These are phyloP conservation scores for Vanilla planifolia DNA, from an alignment of 106 monocot species.

Conservation along the genomic window DNA sequence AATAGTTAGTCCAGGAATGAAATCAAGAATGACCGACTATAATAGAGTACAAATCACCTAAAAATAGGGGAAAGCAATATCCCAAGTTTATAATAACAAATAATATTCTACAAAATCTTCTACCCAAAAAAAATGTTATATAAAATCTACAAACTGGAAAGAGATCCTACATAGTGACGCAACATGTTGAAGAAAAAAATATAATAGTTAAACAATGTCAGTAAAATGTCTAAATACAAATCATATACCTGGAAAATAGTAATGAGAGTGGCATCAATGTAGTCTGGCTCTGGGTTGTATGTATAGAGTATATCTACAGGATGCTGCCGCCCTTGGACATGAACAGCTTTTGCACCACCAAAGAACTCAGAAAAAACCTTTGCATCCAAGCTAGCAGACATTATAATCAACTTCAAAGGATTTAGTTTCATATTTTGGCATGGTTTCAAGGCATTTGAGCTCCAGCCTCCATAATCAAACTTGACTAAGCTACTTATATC, in stretches of 20 bases:
- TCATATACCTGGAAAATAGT: slow-evolving; percentile 78
- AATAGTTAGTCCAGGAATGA: too few relatives aligned
- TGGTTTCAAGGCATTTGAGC: slow-evolving; percentile 17
- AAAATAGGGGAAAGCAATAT: too few relatives aligned
- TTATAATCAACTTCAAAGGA: slow-evolving; percentile 85
- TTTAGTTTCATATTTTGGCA: slow-evolving; percentile 31
- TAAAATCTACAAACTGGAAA: background rate
- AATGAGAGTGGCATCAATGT: slow-evolving; percentile 72
- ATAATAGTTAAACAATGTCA: background rate
- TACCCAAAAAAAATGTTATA: background rate
- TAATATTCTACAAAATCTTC: background rate
- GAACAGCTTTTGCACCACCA: slow-evolving; percentile 84
- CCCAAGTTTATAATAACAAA: background rate
- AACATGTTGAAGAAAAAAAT: background rate
- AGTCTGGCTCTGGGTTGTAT: slow-evolving; percentile 70
- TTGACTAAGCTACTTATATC: slow-evolving; percentile 11
- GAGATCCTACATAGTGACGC: background rate
- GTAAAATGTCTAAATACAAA: too few relatives aligned
- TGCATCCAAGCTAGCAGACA: slow-evolving; percentile 98
- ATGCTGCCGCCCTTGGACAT: slow-evolving; percentile 78
- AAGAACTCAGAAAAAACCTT: slow-evolving; percentile 85
- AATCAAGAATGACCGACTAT: too few relatives aligned
- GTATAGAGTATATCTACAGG: slow-evolving; percentile 91
- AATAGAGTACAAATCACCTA: background rate
- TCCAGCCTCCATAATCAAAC: slow-evolving; percentile 19